Percentiles rank a stretch among this genome's conserved stretches.
phyloP scores from a whole-genome alignment of 306 rosid species.

The Sicyos baderoa region DNA sequence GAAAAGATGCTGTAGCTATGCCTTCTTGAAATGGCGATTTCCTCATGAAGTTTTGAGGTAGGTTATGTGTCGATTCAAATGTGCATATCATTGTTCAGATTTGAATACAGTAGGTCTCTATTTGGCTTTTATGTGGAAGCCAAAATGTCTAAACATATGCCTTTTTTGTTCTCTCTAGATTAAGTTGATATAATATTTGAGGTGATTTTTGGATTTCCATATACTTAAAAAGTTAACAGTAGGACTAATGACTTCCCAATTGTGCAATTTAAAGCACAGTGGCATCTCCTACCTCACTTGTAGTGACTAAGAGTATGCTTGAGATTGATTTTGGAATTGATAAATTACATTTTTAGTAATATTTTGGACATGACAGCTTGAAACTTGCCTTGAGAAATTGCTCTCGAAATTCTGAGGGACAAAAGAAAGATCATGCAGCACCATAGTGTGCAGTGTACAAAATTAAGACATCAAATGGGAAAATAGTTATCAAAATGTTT shows the following conservation, averaged over 20 bases:
- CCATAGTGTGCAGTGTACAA: not conserved
- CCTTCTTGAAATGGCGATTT: constrained; percentile 46
- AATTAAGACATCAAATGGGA: not conserved
- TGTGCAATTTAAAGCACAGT: constrained; percentile 14
- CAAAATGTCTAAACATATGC: not conserved
- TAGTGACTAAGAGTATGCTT: not conserved
- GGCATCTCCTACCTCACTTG: constrained; percentile 3
- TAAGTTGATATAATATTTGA: constrained; percentile 16
- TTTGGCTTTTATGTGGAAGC: constrained; percentile 1
- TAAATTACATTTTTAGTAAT: too few species aligned
- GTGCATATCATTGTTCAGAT: constrained; percentile 33
- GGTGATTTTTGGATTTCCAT: constrained; percentile 8
- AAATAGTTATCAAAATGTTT: constrained; percentile 6
- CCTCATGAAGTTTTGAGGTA: constrained; percentile 25
- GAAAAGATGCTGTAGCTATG: constrained; percentile 58
- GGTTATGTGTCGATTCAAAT: constrained; percentile 30
- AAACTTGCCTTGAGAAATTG: too few species aligned
- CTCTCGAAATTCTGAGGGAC: too few species aligned
- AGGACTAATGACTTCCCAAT: constrained; percentile 18
- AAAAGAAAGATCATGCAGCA: too few species aligned
- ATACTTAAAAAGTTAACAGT: not conserved
- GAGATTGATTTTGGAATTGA: not conserved
- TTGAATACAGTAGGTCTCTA: not conserved
- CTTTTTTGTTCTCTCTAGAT: constrained; percentile 20
- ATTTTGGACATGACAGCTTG: not conserved